Evolutionary conservation across 257 asterid genomes (phyloP).

Genomic region (Cruciata laevipes): DNA sequence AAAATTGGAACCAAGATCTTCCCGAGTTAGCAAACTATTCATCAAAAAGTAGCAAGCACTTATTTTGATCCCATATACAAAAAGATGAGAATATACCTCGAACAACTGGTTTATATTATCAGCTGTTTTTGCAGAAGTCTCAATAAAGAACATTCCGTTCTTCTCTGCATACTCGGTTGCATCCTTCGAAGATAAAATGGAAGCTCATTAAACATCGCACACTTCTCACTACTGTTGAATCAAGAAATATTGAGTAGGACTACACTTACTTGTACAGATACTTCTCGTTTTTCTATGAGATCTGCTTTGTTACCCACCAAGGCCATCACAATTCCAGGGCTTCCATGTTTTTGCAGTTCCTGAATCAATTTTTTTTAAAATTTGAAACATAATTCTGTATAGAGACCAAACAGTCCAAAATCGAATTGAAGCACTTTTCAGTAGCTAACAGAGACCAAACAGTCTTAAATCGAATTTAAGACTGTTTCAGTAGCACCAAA

Average conservation of each 20-base stretch:
- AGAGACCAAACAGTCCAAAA: neutral
- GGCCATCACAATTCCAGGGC: conserved; percentile 94
- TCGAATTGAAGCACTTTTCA: neutral
- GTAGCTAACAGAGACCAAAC: neutral
- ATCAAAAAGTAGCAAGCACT: neutral
- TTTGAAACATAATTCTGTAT: neutral
- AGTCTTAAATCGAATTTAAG: too few species aligned
- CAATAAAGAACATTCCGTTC: conserved; percentile 96
- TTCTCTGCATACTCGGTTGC: conserved; percentile 81
- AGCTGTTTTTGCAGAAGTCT: conserved; percentile 99
- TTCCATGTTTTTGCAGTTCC: conserved; percentile 97
- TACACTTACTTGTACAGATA: conserved; percentile 59
- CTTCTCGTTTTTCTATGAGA: conserved; percentile 86
- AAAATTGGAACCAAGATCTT: conserved; percentile 7
- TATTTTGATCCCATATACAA: neutral
- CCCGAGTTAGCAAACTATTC: neutral
- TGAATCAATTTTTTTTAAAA: conserved; percentile 14
- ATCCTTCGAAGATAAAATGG: conserved; percentile 39
- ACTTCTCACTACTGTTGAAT: neutral
- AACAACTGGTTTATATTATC: conserved; percentile 98
- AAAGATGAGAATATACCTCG: conserved; percentile 49
- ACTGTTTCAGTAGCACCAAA: neutral
- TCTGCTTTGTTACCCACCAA: conserved; percentile 98
- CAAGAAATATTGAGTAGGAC: conserved; percentile 1
- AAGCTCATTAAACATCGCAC: conserved; percentile 7